These are phyloP conservation scores for Phoma sp. DNA, from an alignment of 2,329 filamentous ascomycete genomes.

Conservation along the genomic window DNA sequence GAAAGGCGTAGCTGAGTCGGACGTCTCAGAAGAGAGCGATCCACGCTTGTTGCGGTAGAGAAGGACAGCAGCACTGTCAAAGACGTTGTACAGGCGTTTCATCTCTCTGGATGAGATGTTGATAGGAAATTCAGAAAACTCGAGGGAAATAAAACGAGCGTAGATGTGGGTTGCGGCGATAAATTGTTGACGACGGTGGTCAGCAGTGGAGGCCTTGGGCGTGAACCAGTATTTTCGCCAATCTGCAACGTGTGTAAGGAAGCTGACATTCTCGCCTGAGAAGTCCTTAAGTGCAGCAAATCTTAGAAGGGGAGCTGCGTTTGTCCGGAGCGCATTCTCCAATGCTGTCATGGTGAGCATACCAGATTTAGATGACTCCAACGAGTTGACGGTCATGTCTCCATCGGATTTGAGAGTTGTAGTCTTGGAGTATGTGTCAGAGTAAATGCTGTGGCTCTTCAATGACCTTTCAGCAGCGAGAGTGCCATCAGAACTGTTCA, in stretches of 20 bases:
- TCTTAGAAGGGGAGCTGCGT: conserved; percentile 38
- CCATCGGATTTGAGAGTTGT: conserved; percentile 24
- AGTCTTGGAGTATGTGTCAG: conserved; percentile 19
- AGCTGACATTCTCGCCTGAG: conserved; percentile 45
- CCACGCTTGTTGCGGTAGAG: conserved; percentile 29
- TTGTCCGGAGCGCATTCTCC: conserved; percentile 40
- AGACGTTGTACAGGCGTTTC: conserved; percentile 36
- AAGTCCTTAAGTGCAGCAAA: conserved; percentile 47
- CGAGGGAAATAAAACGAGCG: conserved; percentile 42
- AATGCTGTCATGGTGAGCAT: conserved; percentile 45
- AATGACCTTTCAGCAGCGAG: conserved; percentile 9
- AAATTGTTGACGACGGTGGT: conserved; percentile 38
- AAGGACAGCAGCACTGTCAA: conserved; percentile 29
- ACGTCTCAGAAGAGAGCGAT: conserved; percentile 23
- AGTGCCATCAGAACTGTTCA: conserved; percentile 10
- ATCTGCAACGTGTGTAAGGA: conserved; percentile 41
- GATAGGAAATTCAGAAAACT: conserved; percentile 45
- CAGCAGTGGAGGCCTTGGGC: conserved; percentile 24
- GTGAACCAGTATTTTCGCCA: conserved; percentile 43
- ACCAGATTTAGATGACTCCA: conserved; percentile 39
- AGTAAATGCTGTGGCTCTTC: conserved; percentile 25
- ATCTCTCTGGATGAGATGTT: conserved; percentile 42
- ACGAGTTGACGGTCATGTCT: conserved; percentile 20
- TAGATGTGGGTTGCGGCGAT: conserved; percentile 41
- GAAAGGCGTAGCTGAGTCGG: conserved; percentile 37